phyloP scores from a whole-genome alignment of 768 basidiomycete genomes.

The Pleurotus tuoliensis region DNA sequence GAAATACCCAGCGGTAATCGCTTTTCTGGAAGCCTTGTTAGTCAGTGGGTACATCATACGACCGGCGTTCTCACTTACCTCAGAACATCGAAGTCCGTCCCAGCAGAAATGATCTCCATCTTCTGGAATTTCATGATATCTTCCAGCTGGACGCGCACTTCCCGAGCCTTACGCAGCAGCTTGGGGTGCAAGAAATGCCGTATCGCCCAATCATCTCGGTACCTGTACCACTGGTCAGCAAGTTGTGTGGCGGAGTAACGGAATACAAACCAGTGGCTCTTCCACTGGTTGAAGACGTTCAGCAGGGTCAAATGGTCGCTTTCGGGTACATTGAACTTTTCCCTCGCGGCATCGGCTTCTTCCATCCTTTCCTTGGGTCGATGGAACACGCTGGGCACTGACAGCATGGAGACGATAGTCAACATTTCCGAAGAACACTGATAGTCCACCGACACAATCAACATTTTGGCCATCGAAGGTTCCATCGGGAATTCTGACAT shows the following conservation, averaged over 20 bases:
- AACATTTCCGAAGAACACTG: slow-evolving; percentile 94
- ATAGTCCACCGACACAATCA: slow-evolving; percentile 92
- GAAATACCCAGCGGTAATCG: slow-evolving; percentile 97
- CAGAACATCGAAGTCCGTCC: slow-evolving; percentile 93
- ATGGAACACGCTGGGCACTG: slow-evolving; percentile 97
- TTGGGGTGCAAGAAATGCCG: slow-evolving; percentile 97
- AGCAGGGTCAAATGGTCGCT: slow-evolving; percentile 94
- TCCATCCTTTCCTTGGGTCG: slow-evolving; percentile 96
- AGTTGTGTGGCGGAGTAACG: not conserved
- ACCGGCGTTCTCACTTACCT: slow-evolving; percentile 33
- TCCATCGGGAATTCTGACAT: slow-evolving; percentile 99
- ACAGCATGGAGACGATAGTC: slow-evolving; percentile 98
- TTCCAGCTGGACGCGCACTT: slow-evolving; percentile 92
- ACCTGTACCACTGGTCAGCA: slow-evolving; percentile 40
- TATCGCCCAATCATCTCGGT: slow-evolving; percentile 91
- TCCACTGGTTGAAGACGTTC: slow-evolving; percentile 99
- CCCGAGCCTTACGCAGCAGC: slow-evolving; percentile 88
- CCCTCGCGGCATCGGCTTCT: slow-evolving; percentile 94
- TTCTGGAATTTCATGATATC: slow-evolving; percentile 99
- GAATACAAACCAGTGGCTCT: slow-evolving; percentile 76
- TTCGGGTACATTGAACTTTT: slow-evolving; percentile 98
- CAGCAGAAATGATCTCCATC: slow-evolving; percentile 87
- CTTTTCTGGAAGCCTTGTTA: slow-evolving; percentile 57
- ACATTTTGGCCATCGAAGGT: slow-evolving; percentile 98
- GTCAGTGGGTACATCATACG: no score